A percentile compares a stretch with the other conserved stretches of the same genome.
Conservation (phyloP, 768 basidiomycete genomes). For the Sarcodon aspratus region DNA sequence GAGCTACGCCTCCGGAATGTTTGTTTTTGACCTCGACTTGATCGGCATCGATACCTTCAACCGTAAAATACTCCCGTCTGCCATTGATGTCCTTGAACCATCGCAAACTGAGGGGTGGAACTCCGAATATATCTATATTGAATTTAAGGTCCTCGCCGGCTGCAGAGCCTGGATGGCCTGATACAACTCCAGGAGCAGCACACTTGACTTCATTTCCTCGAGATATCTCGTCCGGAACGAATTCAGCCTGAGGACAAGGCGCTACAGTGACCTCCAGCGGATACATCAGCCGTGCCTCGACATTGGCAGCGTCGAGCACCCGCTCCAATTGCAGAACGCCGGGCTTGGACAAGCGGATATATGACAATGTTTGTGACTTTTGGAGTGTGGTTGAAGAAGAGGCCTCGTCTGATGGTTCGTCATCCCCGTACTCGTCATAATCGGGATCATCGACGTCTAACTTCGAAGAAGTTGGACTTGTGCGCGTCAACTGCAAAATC, state of each 20-base stretch:
- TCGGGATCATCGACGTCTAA: constrained; percentile 28
- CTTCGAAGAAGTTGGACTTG: constrained; percentile 17
- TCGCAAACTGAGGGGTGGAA: constrained; percentile 66
- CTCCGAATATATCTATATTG: constrained; percentile 57
- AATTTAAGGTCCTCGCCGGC: constrained; percentile 48
- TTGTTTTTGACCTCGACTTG: constrained; percentile 18
- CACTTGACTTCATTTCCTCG: constrained; percentile 43
- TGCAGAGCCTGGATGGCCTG: constrained; percentile 4
- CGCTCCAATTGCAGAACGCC: constrained; percentile 67
- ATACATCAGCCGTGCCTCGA: constrained; percentile 62
- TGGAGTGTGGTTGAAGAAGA: constrained; percentile 40
- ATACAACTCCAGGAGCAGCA: constrained; percentile 19
- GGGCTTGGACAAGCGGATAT: constrained; percentile 63
- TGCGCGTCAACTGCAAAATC: constrained; percentile 32
- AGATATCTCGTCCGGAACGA: constrained; percentile 32
- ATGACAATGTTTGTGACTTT: constrained; percentile 61
- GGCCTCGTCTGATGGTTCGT: constrained; percentile 11
- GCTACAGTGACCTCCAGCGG: constrained; percentile 59
- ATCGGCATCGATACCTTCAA: constrained; percentile 72
- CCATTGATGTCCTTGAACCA: constrained; percentile 67
- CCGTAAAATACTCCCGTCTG: constrained; percentile 57
- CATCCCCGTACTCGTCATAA: constrained; percentile 63
- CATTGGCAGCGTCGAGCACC: constrained; percentile 57
- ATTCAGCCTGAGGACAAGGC: constrained; percentile 74
- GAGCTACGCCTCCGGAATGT: constrained; percentile 15